Percentiles rank a stretch among this genome's conserved stretches.
Conservation (phyloP, 108 stramenopile genomes). For the Nitzschia sp. region DNA sequence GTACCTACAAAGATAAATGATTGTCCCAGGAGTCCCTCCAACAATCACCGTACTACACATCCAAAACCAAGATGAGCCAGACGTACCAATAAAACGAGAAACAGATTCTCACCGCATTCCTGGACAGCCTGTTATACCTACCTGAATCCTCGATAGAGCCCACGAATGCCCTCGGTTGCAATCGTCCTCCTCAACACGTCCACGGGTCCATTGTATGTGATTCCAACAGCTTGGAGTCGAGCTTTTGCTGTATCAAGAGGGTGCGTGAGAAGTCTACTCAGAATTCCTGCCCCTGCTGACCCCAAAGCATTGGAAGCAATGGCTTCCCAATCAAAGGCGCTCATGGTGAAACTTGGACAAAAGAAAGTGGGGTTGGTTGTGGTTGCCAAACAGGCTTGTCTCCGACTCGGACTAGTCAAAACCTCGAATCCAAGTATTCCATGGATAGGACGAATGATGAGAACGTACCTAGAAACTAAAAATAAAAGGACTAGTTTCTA, state of each 20-base stretch:
- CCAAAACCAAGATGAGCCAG: neutral
- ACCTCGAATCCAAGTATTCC: too few relatives aligned
- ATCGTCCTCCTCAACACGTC: conserved; percentile 66
- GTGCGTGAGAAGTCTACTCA: conserved; percentile 71
- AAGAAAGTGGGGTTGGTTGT: too few relatives aligned
- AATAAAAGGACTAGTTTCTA: too few relatives aligned
- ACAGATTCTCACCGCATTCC: neutral
- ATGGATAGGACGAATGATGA: too few relatives aligned
- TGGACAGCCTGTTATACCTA: neutral
- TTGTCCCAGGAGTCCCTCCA: conserved; percentile 92
- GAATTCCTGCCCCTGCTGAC: conserved; percentile 73
- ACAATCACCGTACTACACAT: conserved; percentile 58
- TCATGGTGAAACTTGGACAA: too few relatives aligned
- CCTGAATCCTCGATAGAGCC: conserved; percentile 92
- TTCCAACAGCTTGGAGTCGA: conserved; percentile 44
- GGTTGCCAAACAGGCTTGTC: too few relatives aligned
- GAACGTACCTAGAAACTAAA: too few relatives aligned
- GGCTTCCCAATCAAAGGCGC: conserved; percentile 6
- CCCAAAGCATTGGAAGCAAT: conserved; percentile 58
- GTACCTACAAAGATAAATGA: conserved; percentile 92
- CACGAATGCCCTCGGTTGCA: conserved; percentile 81
- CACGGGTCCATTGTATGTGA: conserved; percentile 54
- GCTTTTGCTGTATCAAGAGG: conserved; percentile 79
- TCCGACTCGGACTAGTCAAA: too few relatives aligned
- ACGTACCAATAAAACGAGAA: neutral